Evolutionary conservation across 78 protist genomes (phyloP).

Genomic region (Capsaspora owczarzaki): DNA sequence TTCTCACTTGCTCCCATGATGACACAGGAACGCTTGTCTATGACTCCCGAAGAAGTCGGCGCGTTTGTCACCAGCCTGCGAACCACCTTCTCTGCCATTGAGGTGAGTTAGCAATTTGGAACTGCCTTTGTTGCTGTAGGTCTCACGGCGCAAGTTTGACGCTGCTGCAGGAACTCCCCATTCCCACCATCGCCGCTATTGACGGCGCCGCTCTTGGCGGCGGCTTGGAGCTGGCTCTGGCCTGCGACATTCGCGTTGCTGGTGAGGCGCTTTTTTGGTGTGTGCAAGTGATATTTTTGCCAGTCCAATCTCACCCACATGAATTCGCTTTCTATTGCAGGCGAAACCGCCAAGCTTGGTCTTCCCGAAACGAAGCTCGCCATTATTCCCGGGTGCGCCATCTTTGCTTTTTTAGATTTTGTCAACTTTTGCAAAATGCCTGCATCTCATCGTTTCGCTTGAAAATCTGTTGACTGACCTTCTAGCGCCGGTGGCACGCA

Average conservation of each 20-base stretch:
- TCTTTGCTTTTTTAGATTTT: too few relatives aligned
- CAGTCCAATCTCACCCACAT: too few relatives aligned
- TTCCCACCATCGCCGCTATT: constrained; percentile 72
- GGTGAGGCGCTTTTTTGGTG: background rate
- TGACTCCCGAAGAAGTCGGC: constrained; percentile 63
- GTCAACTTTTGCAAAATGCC: too few relatives aligned
- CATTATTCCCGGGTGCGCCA: constrained; percentile 65
- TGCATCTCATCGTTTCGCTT: too few relatives aligned
- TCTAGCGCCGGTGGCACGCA: constrained; percentile 80
- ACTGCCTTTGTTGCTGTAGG: too few relatives aligned
- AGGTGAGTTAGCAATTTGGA: background rate
- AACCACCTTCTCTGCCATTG: constrained; percentile 54
- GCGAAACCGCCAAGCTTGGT: constrained; percentile 29
- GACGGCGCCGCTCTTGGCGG: constrained; percentile 88
- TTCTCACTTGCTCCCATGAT: background rate
- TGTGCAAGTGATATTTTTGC: background rate
- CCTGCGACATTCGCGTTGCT: constrained; percentile 75
- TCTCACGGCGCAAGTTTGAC: background rate
- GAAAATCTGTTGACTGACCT: too few relatives aligned
- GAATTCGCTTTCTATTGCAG: background rate
- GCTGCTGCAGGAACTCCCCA: constrained; percentile 27
- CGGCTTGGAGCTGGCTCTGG: constrained; percentile 82
- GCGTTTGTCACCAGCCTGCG: constrained; percentile 62
- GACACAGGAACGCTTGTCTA: constrained; percentile 54
- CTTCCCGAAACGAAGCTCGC: constrained; percentile 75